These are phyloP conservation scores for Schizophyllum amplum DNA, from an alignment of 1,284 basidiomycete genomes.

Conservation along the genomic window DNA sequence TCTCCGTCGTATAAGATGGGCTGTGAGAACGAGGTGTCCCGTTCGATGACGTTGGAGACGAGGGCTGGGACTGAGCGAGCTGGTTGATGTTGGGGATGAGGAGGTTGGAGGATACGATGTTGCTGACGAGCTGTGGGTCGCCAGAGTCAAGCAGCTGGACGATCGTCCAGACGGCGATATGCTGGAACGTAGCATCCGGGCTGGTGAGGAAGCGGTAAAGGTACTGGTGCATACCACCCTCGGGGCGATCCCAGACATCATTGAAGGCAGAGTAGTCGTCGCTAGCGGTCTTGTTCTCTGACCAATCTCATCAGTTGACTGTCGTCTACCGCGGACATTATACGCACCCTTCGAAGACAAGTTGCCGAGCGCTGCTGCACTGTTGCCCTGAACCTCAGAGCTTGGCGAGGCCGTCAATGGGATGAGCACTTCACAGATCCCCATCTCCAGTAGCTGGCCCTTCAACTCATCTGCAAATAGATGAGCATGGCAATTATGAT, in stretches of 20 bases:
- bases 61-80: slow-evolving; percentile 68
- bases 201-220: slow-evolving; percentile 92
- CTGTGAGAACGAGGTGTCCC: slow-evolving; percentile 64
- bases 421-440: slow-evolving; percentile 96
- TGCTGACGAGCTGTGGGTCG: slow-evolving; percentile 86
- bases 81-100: slow-evolving; percentile 81
- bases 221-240: slow-evolving; percentile 95
- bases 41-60: slow-evolving; percentile 57
- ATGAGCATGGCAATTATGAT: slow-evolving; percentile 5
- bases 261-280: slow-evolving; percentile 99
- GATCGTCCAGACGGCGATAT: slow-evolving; percentile 99
- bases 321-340: neutral
- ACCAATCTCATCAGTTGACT: neutral
- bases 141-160: slow-evolving; percentile 95
- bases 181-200: slow-evolving; percentile 98
- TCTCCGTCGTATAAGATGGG: slow-evolving; percentile 72
- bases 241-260: slow-evolving; percentile 96
- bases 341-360: slow-evolving; percentile 87
- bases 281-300: slow-evolving; percentile 58
- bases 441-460: slow-evolving; percentile 94
- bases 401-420: slow-evolving; percentile 94
- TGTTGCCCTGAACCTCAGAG: slow-evolving; percentile 98
- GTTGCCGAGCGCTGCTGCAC: slow-evolving; percentile 96
- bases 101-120: slow-evolving; percentile 77
- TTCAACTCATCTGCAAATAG: slow-evolving; percentile 77